These are phyloP conservation scores for Pelargonium citronellum DNA, from an alignment of 441 rosid genomes.

Conservation along the genomic window DNA sequence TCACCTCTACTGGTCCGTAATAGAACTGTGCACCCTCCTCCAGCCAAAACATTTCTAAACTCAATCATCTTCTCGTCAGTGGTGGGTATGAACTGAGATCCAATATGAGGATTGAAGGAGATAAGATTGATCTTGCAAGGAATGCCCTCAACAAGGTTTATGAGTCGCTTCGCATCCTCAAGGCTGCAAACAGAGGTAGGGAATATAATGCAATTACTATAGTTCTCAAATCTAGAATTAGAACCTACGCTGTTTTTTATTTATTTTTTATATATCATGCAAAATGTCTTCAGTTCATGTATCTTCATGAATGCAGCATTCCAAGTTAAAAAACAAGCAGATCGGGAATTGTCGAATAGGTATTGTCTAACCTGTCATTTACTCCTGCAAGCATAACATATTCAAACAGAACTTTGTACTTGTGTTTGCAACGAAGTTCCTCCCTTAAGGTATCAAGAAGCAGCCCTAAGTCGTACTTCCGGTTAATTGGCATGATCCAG, in stretches of 20 bases:
- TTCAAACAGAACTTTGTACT: constrained; percentile 78
- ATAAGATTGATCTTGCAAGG: constrained; percentile 96
- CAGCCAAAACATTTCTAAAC: constrained; percentile 65
- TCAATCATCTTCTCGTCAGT: constrained; percentile 61
- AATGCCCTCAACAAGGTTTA: constrained; percentile 69
- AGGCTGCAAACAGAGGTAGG: constrained; percentile 39
- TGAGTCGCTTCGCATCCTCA: constrained; percentile 80
- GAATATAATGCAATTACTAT: no score
- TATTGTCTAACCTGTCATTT: constrained; percentile 62
- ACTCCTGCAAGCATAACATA: constrained; percentile 87
- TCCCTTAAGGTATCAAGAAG: constrained; percentile 75
- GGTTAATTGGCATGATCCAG: constrained; percentile 91
- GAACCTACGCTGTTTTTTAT: no score
- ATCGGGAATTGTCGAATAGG: neutral
- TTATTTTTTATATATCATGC: no score
- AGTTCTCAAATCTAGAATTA: no score
- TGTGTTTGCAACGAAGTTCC: constrained; percentile 51
- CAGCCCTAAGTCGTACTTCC: constrained; percentile 60
- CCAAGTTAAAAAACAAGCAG: neutral
- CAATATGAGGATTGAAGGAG: constrained; percentile 72
- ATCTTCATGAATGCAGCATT: no score
- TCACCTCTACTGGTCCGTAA: constrained; percentile 70
- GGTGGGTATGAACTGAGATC: constrained; percentile 68
- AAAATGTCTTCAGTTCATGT: no score
- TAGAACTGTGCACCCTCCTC: constrained; percentile 56